Evolutionary conservation across 1,284 basidiomycete species (phyloP).

Genomic region (Inonotus obliquus): DNA sequence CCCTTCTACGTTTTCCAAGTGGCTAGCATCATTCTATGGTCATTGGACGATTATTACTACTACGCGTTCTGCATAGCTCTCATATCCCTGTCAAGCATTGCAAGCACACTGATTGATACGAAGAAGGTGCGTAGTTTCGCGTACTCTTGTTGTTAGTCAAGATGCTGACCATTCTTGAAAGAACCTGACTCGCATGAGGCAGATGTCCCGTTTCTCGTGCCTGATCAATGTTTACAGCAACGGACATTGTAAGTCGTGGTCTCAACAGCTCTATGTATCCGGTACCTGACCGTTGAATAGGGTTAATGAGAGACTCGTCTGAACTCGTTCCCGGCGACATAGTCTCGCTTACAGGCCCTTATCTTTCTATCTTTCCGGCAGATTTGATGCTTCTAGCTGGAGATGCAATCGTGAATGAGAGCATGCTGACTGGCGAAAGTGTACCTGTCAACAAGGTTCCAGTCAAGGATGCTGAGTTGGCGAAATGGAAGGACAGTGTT

Average conservation of each 20-base stretch:
- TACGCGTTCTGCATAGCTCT: conserved; percentile 97
- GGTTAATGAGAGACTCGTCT: conserved; percentile 70
- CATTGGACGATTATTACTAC: conserved; percentile 92
- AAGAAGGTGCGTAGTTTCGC: conserved; percentile 56
- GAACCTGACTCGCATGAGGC: conserved; percentile 92
- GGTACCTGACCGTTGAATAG: conserved; percentile 34
- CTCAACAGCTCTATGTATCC: conserved; percentile 13
- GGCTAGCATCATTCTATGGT: conserved; percentile 93
- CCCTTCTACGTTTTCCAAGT: conserved; percentile 99
- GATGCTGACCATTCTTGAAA: conserved; percentile 27
- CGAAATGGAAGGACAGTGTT: conserved; percentile 63
- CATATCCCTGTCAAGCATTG: conserved; percentile 85
- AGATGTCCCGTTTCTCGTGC: conserved; percentile 94
- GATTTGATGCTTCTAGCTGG: conserved; percentile 92
- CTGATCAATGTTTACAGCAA: conserved; percentile 71
- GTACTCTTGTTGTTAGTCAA: not conserved
- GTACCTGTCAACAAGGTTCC: conserved; percentile 89
- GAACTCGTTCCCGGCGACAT: conserved; percentile 92
- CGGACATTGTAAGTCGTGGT: conserved; percentile 57
- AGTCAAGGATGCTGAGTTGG: conserved; percentile 67
- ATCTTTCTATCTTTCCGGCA: conserved; percentile 78
- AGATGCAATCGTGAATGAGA: conserved; percentile 97
- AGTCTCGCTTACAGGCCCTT: conserved; percentile 79
- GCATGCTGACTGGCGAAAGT: conserved; percentile 96
- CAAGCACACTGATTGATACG: conserved; percentile 89